Base-by-base conservation (phyloP, 148 eudicot genomes). In the Rhododendron vialii region DNA sequence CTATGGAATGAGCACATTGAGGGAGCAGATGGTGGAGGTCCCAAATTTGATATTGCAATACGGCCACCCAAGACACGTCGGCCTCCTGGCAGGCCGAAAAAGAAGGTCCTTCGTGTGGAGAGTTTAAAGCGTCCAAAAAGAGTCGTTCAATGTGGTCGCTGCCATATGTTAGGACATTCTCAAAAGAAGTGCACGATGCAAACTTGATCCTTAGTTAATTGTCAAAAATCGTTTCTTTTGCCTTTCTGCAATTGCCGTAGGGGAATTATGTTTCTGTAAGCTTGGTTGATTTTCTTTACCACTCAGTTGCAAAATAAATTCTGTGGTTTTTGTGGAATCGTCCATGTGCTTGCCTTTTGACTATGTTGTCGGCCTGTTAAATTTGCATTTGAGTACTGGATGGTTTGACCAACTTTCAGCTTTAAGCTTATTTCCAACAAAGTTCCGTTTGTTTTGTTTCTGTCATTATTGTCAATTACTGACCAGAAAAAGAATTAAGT, bases 41-140 rank as follows among this genome's bases (percentile, higher is more conserved):
- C 93, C 55, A 91, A 86, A 67, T 89, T 89, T 50, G 98, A 94
- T 48, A 86, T 90, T 47, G 73, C 81, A 7, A 97, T 97, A 4
- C 90, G 95, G 61, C 98, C 98, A 20, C 98, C 99, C 0, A 97
- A 92, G 84, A 97, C 94, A n/a, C 95, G 98, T 1, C 91, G 98
- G 65, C 98, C 98, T 30, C 99, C 99, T n/a, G 98, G 99, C 53
- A 88, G 99, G 87, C 99, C 99, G 36, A 97, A 97, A 89, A 97
- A 94, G 95, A 97, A 95, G 91, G 96, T 97, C 84, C 93, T 95
- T 38, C 90, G 98, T 0, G 95, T 97, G 5, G 99, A 97, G 89
- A 95, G 94, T 86, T 88, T 97, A 83, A 97, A 93, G 87, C 92
- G 98, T 36, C 99, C 99, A 5, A 97, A 97, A 81, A 90, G 95